Conservation (phyloP, 2,329 filamentous ascomycete species). For the Neofusicoccum kwambonambiense region DNA sequence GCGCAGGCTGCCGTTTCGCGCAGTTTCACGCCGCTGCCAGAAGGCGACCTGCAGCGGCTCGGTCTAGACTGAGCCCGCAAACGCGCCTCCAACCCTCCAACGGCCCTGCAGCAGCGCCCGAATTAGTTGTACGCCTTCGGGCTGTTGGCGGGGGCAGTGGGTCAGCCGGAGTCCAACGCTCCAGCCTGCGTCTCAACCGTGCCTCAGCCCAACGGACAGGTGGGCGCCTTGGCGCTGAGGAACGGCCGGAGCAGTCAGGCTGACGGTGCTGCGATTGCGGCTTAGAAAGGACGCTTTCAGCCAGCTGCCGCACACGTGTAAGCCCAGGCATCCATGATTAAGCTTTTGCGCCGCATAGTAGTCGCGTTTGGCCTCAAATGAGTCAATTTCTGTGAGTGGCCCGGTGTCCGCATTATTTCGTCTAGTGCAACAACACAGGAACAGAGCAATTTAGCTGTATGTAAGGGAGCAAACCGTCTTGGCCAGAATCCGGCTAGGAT, state of each 20-base stretch:
- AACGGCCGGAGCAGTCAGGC: background rate
- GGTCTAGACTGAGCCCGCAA: constrained; percentile 5
- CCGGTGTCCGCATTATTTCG: background rate
- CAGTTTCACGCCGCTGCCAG: constrained; percentile 3
- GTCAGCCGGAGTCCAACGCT: background rate
- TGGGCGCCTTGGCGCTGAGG: background rate
- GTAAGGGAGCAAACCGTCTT: background rate
- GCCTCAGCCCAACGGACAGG: background rate
- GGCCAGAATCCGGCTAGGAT: background rate
- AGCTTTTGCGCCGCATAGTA: background rate
- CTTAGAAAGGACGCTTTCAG: constrained; percentile 3
- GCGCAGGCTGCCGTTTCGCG: background rate
- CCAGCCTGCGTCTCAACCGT: constrained; percentile 6
- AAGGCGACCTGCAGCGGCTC: constrained; percentile 7
- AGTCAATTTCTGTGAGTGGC: background rate
- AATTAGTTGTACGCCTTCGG: background rate
- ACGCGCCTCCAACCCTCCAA: background rate
- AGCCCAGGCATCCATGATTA: constrained; percentile 1
- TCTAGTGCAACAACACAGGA: background rate
- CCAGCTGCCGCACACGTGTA: background rate
- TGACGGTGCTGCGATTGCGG: background rate
- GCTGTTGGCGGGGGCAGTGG: constrained; percentile 10
- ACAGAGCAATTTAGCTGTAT: background rate
- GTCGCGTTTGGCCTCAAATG: background rate
- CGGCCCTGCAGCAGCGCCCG: background rate